phyloP scores from a whole-genome alignment of 768 basidiomycete genomes.

The Lyophyllum decastes region DNA sequence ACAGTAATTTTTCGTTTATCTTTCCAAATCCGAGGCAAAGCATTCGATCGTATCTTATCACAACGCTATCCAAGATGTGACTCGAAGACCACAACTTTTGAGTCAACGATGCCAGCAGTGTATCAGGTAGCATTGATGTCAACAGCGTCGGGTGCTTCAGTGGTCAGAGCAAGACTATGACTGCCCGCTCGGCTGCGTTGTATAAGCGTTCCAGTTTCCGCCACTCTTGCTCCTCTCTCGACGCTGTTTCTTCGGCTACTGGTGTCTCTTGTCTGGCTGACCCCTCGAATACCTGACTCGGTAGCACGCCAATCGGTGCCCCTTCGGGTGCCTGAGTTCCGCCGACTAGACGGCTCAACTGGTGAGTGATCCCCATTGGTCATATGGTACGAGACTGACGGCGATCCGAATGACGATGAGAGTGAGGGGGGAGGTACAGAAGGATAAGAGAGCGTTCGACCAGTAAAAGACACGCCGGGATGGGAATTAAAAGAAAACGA shows the following conservation, averaged over 20 bases:
- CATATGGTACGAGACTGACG: conserved; percentile 50
- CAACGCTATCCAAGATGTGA: background rate
- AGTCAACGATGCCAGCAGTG: background rate
- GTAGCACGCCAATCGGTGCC: conserved; percentile 35
- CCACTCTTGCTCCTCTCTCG: conserved; percentile 67
- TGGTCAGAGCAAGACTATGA: conserved; percentile 36
- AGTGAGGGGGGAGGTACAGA: conserved; percentile 83
- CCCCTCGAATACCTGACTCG: conserved; percentile 34
- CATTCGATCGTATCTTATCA: background rate
- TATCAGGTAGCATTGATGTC: conserved; percentile 3
- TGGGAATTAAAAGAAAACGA: conserved; percentile 53
- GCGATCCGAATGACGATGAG: conserved; percentile 78
- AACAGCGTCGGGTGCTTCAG: conserved; percentile 26
- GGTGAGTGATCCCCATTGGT: conserved; percentile 53
- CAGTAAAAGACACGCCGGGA: conserved; percentile 33
- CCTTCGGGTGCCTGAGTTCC: conserved; percentile 46
- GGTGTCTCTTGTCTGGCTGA: conserved; percentile 25
- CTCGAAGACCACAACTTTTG: background rate
- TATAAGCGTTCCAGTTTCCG: conserved; percentile 64
- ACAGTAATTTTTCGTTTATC: conserved; percentile 12
- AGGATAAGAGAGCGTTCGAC: conserved; percentile 67
- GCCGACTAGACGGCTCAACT: conserved; percentile 53
- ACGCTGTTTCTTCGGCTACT: conserved; percentile 56
- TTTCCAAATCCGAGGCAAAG: background rate
- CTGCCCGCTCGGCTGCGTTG: conserved; percentile 52